Percentiles rank a stretch among this genome's conserved stretches.
Conservation (phyloP, 371 early-diverging fungal species). For the Saksenaea vasiformis region DNA sequence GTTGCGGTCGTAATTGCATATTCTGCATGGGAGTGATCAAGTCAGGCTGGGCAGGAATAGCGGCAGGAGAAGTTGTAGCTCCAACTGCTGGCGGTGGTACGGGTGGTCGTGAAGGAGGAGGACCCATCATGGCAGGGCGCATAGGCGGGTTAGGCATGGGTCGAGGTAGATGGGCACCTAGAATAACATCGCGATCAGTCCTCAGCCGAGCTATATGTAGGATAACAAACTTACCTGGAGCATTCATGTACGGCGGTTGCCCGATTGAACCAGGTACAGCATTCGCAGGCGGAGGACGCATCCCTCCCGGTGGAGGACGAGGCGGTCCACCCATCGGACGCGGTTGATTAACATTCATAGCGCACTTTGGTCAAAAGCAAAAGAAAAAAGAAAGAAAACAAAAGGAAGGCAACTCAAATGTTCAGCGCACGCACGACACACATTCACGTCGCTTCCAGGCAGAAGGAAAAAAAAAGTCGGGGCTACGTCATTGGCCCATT, state of each 20-base stretch:
- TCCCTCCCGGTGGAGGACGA: conserved; percentile 6
- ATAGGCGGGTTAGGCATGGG: conserved; percentile 4
- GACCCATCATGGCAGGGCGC: conserved; percentile 5
- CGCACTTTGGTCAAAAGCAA: conserved; percentile 9
- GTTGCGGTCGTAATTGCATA: conserved; percentile 31
- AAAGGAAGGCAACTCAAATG: background rate
- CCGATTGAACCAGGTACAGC: conserved; percentile 5
- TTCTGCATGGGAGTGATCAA: conserved; percentile 33
- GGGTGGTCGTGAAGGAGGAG: background rate
- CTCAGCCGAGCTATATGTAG: background rate
- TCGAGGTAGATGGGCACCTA: background rate
- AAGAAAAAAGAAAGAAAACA: background rate
- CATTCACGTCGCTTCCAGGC: background rate
- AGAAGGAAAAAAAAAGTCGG: background rate
- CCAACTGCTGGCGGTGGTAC: background rate
- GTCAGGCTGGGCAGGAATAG: conserved; percentile 17
- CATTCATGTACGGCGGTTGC: background rate
- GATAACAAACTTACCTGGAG: conserved; percentile 3
- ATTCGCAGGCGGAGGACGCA: conserved; percentile 14
- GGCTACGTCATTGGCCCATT: too few species aligned
- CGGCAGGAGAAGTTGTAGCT: background rate
- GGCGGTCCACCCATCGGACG: conserved; percentile 14
- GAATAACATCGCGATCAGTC: background rate
- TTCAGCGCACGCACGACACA: background rate
- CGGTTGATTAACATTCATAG: conserved; percentile 13